A percentile compares a stretch with the other conserved stretches of the same genome.
Conservation (phyloP, 192 early-diverging fungal genomes). For the Coemansia sp. region DNA sequence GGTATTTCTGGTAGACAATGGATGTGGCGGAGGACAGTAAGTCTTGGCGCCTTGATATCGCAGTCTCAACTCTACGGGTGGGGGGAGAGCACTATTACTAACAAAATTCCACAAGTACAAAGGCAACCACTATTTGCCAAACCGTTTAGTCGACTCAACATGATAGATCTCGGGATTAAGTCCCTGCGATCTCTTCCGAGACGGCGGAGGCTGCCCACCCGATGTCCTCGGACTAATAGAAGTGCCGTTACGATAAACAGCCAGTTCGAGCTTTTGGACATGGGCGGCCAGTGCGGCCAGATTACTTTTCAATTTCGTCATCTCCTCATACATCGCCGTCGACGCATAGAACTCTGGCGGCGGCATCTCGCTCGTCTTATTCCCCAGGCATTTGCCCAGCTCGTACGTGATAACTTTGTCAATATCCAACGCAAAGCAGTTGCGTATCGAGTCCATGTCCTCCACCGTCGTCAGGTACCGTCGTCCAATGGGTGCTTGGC, state of each 20-base stretch:
- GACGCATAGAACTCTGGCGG: constrained; percentile 46
- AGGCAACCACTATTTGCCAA: constrained; percentile 9
- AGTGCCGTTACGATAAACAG: constrained; percentile 14
- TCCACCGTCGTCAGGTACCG: constrained; percentile 34
- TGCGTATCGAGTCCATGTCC: constrained; percentile 35
- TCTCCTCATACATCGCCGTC: constrained; percentile 27
- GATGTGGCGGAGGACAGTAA: neutral
- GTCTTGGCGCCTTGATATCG: constrained; percentile 1
- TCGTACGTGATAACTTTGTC: constrained; percentile 42
- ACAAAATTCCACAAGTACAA: neutral
- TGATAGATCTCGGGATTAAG: constrained; percentile 36
- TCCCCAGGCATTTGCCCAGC: constrained; percentile 39
- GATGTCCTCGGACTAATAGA: constrained; percentile 28
- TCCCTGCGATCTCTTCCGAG: constrained; percentile 30
- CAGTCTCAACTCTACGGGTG: neutral
- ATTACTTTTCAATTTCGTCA: constrained; percentile 39
- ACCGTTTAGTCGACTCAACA: constrained; percentile 33
- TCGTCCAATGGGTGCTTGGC: constrained; percentile 28
- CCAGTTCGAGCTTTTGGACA: constrained; percentile 39
- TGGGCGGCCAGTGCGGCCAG: constrained; percentile 40
- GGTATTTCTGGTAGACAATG: constrained; percentile 5
- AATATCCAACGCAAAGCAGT: constrained; percentile 40
- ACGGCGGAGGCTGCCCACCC: neutral
- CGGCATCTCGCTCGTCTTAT: constrained; percentile 13
- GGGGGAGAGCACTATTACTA: neutral